Conservation (phyloP, 768 basidiomycete genomes). For the Crucibulum laeve region DNA sequence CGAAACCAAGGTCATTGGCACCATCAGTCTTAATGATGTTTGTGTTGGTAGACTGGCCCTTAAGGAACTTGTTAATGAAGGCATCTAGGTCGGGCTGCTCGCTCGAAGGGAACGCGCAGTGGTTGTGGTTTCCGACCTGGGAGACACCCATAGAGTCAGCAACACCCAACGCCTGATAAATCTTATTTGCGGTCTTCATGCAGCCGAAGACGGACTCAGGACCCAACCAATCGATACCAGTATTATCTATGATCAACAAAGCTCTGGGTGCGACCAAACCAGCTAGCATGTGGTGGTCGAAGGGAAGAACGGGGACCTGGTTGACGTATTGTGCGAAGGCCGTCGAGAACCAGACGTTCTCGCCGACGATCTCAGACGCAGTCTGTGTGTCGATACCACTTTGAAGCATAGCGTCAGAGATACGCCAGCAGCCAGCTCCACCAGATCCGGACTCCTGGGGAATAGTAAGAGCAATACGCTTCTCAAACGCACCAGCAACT, state of each 20-base stretch:
- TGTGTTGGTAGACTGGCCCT: slow-evolving; percentile 43
- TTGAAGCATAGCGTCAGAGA: slow-evolving; percentile 43
- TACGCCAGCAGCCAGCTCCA: slow-evolving; percentile 56
- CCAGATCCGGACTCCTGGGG: slow-evolving; percentile 63
- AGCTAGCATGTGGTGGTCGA: slow-evolving; percentile 56
- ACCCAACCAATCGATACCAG: slow-evolving; percentile 52
- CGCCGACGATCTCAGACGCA: slow-evolving; percentile 51
- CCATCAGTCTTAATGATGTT: slow-evolving; percentile 41
- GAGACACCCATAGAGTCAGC: slow-evolving; percentile 46
- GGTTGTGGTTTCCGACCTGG: slow-evolving; percentile 48
- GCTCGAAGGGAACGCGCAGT: slow-evolving; percentile 49
- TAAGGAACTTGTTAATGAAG: slow-evolving; percentile 54
- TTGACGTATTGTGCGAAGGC: slow-evolving; percentile 43
- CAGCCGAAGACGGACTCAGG: slow-evolving; percentile 46
- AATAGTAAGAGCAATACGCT: slow-evolving; percentile 54
- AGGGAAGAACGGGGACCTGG: slow-evolving; percentile 41
- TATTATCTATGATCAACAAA: slow-evolving; percentile 51
- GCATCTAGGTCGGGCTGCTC: slow-evolving; percentile 43
- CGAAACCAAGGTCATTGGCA: slow-evolving; percentile 32
- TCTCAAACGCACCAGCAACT: slow-evolving; percentile 54
- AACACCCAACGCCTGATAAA: slow-evolving; percentile 47
- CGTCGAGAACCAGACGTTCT: slow-evolving; percentile 61
- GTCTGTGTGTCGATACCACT: slow-evolving; percentile 46
- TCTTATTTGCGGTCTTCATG: slow-evolving; percentile 43
- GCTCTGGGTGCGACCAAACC: slow-evolving; percentile 53